These are phyloP conservation scores for Colletotrichum eremochloae DNA, from an alignment of 2,329 filamentous ascomycete species.

Conservation along the genomic window DNA sequence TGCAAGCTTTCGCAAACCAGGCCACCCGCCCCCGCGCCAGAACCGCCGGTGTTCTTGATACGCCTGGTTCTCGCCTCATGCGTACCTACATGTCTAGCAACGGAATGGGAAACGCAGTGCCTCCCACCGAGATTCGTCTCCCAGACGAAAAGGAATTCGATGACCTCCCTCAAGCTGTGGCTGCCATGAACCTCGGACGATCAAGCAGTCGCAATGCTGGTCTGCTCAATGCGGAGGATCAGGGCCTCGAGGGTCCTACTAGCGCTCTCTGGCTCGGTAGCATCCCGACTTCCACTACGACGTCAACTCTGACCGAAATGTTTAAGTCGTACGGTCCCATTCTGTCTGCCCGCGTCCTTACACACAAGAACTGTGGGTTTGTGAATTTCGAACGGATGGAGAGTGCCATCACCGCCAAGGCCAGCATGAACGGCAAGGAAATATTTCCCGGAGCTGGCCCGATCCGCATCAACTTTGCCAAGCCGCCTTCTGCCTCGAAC, in stretches of 20 bases:
- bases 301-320: slow-evolving; percentile 93
- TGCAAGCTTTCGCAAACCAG: slow-evolving; percentile 91
- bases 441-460: slow-evolving; percentile 97
- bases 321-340: slow-evolving; percentile 95
- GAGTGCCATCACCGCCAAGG: slow-evolving; percentile 90
- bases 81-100: slow-evolving; percentile 82
- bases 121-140: slow-evolving; percentile 79
- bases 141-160: slow-evolving; percentile 84
- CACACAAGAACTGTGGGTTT: slow-evolving; percentile 99
- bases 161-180: slow-evolving; percentile 84
- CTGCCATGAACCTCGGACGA: slow-evolving; percentile 79
- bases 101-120: slow-evolving; percentile 81
- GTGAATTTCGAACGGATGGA: slow-evolving; percentile 96
- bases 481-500: slow-evolving; percentile 89
- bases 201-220: slow-evolving; percentile 76
- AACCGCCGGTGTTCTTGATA: slow-evolving; percentile 92
- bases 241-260: slow-evolving; percentile 88
- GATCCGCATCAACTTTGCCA: slow-evolving; percentile 96
- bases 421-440: slow-evolving; percentile 92
- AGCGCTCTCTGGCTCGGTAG: slow-evolving; percentile 97
- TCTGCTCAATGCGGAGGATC: slow-evolving; percentile 80
- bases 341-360: slow-evolving; percentile 90
- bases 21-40: slow-evolving; percentile 89
- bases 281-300: slow-evolving; percentile 96
- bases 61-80: slow-evolving; percentile 74